Base-by-base conservation (phyloP, 306 rosid genomes). In the Canavalia ensiformis region DNA sequence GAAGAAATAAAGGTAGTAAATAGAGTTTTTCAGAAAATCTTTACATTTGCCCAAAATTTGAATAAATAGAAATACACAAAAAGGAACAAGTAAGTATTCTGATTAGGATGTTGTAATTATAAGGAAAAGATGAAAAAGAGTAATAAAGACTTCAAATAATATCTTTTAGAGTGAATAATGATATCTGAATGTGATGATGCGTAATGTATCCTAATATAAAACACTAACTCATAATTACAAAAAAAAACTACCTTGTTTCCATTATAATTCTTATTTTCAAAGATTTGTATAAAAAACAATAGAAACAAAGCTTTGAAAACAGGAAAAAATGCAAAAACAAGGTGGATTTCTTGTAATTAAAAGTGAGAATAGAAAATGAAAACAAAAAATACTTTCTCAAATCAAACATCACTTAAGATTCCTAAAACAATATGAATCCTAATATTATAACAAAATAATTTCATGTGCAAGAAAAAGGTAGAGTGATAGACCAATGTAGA, bases 1-100 rank as follows among this genome's bases (percentile, higher is more conserved):
- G 77, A 67, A 74, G 77, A 78, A 46, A 31, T 13, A 55, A 39
- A 45, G 73, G 57, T 41, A 10, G 50, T 49, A 73, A 63, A 72
- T 41, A 49, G 12, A 47, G 73, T 51, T 18, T 35, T 49, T 55
- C 49, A 47, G 11, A 37, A 57, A 12, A 54, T 25, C 54, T 56
- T 46, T 11, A 54, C 25, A 34, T 37, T 57, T 8, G 83, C 66
- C 83, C 71, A 58, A 72, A 45, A 55, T 55, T 29, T 66, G 69
- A 35, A 66, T 39, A 58, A 71, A 45, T 50, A 67, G 44, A 68
- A 73, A 65, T 49, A 39, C n/a, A 47, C 33, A 47, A 9, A 65
- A 78, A 50, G 29, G 45, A 74, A 39, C 31, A 49, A 45, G 56
- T 39, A 44, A 31, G 45, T 47, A 13, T 62, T 63, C 67, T 9